A percentile compares a stretch with the other conserved stretches of the same genome.
Evolutionary conservation across 495 filamentous ascomycete genomes (phyloP).

Genomic region (Chaetomium tenue): DNA sequence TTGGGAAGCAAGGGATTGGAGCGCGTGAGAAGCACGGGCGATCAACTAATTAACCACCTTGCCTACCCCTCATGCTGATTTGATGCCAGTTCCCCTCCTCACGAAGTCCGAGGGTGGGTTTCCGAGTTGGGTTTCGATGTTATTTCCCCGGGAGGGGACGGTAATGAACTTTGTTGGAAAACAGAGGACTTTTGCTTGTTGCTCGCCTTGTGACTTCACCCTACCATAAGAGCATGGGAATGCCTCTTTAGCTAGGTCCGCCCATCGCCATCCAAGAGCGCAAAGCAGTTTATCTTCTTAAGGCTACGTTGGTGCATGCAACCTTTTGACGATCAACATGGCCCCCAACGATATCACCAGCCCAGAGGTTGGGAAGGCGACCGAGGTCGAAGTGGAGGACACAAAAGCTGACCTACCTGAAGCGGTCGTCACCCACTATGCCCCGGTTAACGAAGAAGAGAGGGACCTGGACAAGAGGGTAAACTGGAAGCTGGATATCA

Average conservation of each 20-base stretch:
- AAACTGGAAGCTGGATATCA: constrained; percentile 2
- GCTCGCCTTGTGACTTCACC: no score
- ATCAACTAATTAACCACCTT: background rate
- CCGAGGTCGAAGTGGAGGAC: background rate
- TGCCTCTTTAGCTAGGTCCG: no score
- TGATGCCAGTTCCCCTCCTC: background rate
- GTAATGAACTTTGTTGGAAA: no score
- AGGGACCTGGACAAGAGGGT: constrained; percentile 1
- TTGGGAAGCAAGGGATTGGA: background rate
- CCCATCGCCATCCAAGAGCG: no score
- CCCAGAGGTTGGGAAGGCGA: background rate
- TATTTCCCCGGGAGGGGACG: background rate
- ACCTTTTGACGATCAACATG: background rate
- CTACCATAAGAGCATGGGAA: no score
- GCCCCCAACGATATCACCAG: background rate
- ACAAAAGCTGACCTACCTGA: background rate
- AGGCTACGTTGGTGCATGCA: no score
- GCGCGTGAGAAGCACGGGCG: background rate
- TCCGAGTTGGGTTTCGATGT: background rate
- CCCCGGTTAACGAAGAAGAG: background rate
- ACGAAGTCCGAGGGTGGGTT: background rate
- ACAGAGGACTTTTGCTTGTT: no score
- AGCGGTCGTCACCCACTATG: background rate
- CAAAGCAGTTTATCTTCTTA: no score
- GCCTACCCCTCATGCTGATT: background rate